These are phyloP conservation scores for Nannochloris sp. DNA, from an alignment of 139 green algal species.

Conservation along the genomic window DNA sequence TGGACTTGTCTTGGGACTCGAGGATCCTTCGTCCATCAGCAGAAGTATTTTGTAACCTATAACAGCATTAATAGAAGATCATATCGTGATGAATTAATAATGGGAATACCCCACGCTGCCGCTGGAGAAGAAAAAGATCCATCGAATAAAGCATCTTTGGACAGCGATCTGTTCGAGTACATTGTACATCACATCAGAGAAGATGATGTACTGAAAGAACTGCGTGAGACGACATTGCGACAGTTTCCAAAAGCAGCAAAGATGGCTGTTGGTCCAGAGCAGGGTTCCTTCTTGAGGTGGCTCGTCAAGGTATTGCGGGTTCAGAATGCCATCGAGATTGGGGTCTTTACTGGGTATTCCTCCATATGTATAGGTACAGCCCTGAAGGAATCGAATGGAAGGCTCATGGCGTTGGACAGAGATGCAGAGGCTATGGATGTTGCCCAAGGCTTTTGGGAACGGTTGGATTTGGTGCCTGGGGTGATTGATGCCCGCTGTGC, in stretches of 20 bases:
- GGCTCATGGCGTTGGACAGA: slow-evolving; percentile 70
- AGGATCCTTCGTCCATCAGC: background rate
- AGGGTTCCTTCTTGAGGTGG: slow-evolving; percentile 65
- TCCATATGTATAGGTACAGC: slow-evolving; percentile 60
- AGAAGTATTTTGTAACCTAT: no score
- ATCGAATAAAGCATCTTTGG: slow-evolving; percentile 38
- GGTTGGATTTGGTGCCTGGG: slow-evolving; percentile 48
- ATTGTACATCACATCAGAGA: slow-evolving; percentile 61
- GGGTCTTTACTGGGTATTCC: slow-evolving; percentile 87
- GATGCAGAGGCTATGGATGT: slow-evolving; percentile 57
- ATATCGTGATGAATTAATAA: no score
- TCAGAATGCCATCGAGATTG: slow-evolving; percentile 44
- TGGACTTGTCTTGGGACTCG: background rate
- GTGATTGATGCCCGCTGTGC: slow-evolving; percentile 26
- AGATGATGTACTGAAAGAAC: slow-evolving; percentile 35
- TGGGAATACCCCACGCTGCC: background rate
- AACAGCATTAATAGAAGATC: no score
- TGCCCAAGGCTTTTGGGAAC: slow-evolving; percentile 54
- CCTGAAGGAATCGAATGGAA: slow-evolving; percentile 45
- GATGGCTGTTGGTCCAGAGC: slow-evolving; percentile 73
- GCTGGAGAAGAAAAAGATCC: background rate
- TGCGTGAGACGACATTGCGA: slow-evolving; percentile 48
- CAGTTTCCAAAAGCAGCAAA: slow-evolving; percentile 32
- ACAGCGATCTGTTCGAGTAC: slow-evolving; percentile 46
- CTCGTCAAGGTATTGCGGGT: slow-evolving; percentile 55